Evolutionary conservation across 192 early-diverging fungal genomes (phyloP), one percentile per base, ranked within the genome.

Genomic region (Coemansia asiatica): DNA sequence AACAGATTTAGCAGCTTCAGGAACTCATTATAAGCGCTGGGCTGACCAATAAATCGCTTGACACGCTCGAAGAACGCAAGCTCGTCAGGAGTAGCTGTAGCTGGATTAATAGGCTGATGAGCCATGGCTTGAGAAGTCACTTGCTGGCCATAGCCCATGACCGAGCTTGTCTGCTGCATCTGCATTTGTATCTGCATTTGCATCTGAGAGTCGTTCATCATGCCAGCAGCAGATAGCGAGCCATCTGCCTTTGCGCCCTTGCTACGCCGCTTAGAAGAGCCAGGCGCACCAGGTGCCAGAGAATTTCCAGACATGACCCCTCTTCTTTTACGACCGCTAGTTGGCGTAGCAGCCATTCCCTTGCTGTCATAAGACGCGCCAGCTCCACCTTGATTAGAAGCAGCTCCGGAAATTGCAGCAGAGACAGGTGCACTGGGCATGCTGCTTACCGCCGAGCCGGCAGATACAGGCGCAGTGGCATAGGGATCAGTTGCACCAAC

Each of bases 1-100:
- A 92, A 99, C 22, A 98, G 74, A 57, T 97, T 97, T 22, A 99
- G 80, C 2, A 98, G 79, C 74, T 97, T 98, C 50, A 99, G 83
- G 75, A 99, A 99, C 72, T 99, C 96, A 76, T 91, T 92, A 73
- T 97, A 99, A 0, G 90, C 89, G 16, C 84, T 76, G 55, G 94
- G 95, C 83, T 94, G 91, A 2, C 87, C 87, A 59, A 99, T 93
- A 66, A 88, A 83, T 33, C 86, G 85, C 69, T 94, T 95, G 61
- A 93, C 91, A 15, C 90, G 86, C 60, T 98, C 96, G 84, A 99
- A 98, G 66, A 98, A 93, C 33, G 92, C 91, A 6, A 94, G 81
- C 71, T 99, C 97, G 54, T 97, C 94, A 9, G 81, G 72, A 0
- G 89, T 82, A 15, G 81, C 75, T 2, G 81, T 73, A 1, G 74